These are phyloP conservation scores for Boletellus emodensis DNA, from an alignment of 768 basidiomycete species.

Conservation along the genomic window DNA sequence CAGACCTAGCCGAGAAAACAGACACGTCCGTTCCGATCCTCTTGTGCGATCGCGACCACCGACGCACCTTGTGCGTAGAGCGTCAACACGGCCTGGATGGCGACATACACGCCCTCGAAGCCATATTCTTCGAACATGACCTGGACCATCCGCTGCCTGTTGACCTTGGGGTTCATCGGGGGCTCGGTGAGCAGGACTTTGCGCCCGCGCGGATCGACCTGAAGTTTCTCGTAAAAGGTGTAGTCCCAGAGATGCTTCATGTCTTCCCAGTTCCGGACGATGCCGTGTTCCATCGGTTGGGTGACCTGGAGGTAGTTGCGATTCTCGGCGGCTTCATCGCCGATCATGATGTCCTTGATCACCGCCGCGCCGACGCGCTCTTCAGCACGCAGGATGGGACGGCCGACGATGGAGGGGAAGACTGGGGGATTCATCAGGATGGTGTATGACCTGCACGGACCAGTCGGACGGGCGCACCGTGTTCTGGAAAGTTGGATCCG, in stretches of 20 bases:
- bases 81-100: constrained; percentile 97
- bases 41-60: not conserved
- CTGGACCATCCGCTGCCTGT: constrained; percentile 90
- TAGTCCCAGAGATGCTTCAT: constrained; percentile 99
- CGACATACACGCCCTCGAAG: constrained; percentile 93
- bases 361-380: constrained; percentile 82
- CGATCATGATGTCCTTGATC: constrained; percentile 98
- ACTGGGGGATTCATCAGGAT: constrained; percentile 42
- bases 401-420: constrained; percentile 94
- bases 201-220: constrained; percentile 77
- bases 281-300: constrained; percentile 99
- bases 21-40: not conserved
- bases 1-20: constrained; percentile 56
- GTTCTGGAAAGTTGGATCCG: constrained; percentile 92
- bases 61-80: constrained; percentile 94
- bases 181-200: constrained; percentile 97
- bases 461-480: constrained; percentile 49
- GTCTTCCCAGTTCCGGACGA: constrained; percentile 98
- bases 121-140: constrained; percentile 99
- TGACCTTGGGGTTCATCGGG: constrained; percentile 96
- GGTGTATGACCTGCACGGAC: not conserved
- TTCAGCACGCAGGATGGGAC: constrained; percentile 95
- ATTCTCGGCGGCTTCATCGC: constrained; percentile 92
- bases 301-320: constrained; percentile 95
- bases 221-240: constrained; percentile 94